Evolutionary conservation across 768 basidiomycete species (phyloP).

Genomic region (Chlorophyllum brunneum): DNA sequence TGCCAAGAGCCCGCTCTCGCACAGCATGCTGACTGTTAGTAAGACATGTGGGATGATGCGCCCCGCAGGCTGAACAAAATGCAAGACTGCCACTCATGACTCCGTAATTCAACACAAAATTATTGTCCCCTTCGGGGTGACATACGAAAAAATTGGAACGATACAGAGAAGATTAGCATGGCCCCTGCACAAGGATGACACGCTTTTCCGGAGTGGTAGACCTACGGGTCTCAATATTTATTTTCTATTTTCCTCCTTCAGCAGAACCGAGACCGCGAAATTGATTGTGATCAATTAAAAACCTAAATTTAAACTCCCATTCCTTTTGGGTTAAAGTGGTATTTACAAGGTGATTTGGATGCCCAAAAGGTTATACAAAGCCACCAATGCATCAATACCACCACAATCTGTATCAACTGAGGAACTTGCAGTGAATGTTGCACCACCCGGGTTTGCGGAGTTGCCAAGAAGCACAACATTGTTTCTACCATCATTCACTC

Average conservation of each 20-base stretch:
- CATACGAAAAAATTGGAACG: constrained; percentile 99
- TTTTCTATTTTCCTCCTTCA: constrained; percentile 23
- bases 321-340: too few species aligned
- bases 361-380: constrained; percentile 6
- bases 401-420: constrained; percentile 1
- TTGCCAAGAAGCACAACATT: constrained; percentile 3
- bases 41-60: too few species aligned
- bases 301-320: too few species aligned
- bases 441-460: constrained; percentile 1
- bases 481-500: constrained; percentile 3
- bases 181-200: constrained; percentile 99
- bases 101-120: neutral
- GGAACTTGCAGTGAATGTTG: neutral
- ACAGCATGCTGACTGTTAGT: too few species aligned
- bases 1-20: too few species aligned
- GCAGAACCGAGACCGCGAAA: too few species aligned
- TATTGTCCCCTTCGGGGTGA: constrained; percentile 83
- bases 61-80: constrained; percentile 3
- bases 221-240: constrained; percentile 56
- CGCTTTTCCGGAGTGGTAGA: constrained; percentile 93
- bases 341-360: constrained; percentile 3
- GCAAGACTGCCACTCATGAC: neutral
- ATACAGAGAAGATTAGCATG: constrained; percentile 99
- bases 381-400: constrained; percentile 1
- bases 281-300: too few species aligned